Conservation (phyloP, 2,329 filamentous ascomycete species). For the Metarhizium brunneum region DNA sequence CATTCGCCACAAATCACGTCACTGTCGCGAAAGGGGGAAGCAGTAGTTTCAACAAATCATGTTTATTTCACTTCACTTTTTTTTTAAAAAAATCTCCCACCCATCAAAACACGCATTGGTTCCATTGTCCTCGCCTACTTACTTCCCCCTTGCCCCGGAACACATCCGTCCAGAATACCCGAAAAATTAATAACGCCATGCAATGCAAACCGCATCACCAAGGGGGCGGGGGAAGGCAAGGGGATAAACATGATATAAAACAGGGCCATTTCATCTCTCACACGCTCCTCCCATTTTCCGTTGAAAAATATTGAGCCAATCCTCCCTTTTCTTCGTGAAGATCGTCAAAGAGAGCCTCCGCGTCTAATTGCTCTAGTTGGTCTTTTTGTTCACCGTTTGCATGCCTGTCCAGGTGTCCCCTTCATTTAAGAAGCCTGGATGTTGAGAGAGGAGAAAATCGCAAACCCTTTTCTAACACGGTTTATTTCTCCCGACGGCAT, state of each 20-base stretch:
- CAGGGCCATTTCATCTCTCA: not conserved
- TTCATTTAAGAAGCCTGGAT: not conserved
- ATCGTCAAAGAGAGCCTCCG: not conserved
- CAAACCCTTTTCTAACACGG: too few relatives aligned
- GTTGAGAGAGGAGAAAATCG: not conserved
- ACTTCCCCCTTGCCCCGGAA: constrained; percentile 13
- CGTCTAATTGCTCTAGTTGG: not conserved
- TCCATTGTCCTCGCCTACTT: constrained; percentile 15
- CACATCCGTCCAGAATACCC: constrained; percentile 15
- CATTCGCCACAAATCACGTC: not conserved
- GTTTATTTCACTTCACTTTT: constrained; percentile 4
- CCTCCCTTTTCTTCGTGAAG: not conserved
- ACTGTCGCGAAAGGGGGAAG: not conserved
- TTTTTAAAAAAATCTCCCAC: constrained; percentile 9
- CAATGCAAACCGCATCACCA: constrained; percentile 30
- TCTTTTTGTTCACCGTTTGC: not conserved
- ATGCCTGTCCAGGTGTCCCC: not conserved
- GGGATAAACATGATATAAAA: constrained; percentile 16
- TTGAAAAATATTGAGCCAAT: not conserved
- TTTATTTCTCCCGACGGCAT: not conserved
- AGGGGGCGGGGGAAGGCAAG: constrained; percentile 4
- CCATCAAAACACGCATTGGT: constrained; percentile 6
- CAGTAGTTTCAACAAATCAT: not conserved
- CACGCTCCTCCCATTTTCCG: not conserved
- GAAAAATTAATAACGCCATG: constrained; percentile 23